phyloP scores from a whole-genome alignment of 805 yeast genomes.

The Metschnikowia henanensis region DNA sequence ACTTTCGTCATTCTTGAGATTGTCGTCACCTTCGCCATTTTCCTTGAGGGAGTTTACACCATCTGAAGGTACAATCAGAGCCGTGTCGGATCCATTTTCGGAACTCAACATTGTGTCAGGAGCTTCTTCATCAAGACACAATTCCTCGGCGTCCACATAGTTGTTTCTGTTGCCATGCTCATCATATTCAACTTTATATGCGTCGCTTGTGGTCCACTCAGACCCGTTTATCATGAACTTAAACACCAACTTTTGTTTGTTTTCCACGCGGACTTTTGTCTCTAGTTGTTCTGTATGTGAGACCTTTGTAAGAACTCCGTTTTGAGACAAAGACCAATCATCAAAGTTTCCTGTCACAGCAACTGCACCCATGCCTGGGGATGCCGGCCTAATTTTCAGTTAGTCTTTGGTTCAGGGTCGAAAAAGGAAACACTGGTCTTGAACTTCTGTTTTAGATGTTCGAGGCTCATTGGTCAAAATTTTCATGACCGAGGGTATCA shows the following conservation, averaged over 20 bases:
- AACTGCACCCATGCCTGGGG: slow-evolving; percentile 22
- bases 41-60: too few species aligned
- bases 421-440: too few species aligned
- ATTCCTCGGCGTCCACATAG: slow-evolving; percentile 28
- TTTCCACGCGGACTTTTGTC: slow-evolving; percentile 22
- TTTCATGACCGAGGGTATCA: too few species aligned
- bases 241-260: slow-evolving; percentile 30
- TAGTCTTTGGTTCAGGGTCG: too few species aligned
- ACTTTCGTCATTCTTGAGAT: too few species aligned
- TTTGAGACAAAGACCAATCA: slow-evolving; percentile 32
- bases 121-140: slow-evolving; percentile 17
- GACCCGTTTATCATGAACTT: slow-evolving; percentile 38
- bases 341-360: slow-evolving; percentile 44
- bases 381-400: slow-evolving; percentile 16
- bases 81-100: too few species aligned
- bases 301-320: slow-evolving; percentile 14
- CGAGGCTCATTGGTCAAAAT: too few species aligned
- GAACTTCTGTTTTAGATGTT: too few species aligned
- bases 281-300: slow-evolving; percentile 19
- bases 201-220: slow-evolving; percentile 30
- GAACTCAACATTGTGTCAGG: too few species aligned
- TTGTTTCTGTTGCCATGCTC: slow-evolving; percentile 39
- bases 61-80: too few species aligned
- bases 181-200: slow-evolving; percentile 28
- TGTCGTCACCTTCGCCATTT: too few species aligned